Evolutionary conservation across 1,284 basidiomycete genomes (phyloP).

Genomic region (Ganoderma lucidum): DNA sequence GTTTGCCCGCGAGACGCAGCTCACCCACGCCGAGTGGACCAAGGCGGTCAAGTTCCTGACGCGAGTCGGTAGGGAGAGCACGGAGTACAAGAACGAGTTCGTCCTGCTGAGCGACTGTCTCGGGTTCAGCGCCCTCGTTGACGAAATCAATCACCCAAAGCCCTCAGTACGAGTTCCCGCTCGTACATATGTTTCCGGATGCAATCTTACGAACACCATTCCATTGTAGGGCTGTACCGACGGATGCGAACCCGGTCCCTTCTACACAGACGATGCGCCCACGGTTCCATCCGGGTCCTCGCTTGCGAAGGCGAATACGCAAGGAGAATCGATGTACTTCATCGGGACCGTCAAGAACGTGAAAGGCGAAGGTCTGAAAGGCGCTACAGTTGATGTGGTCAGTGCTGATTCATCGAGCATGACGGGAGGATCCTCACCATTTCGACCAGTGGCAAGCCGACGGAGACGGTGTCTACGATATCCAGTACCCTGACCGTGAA

Average conservation of each 20-base stretch:
- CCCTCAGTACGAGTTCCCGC: slow-evolving; percentile 38
- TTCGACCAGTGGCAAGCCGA: slow-evolving; percentile 49
- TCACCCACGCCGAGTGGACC: slow-evolving; percentile 50
- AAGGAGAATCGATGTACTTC: slow-evolving; percentile 48
- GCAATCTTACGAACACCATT: not conserved
- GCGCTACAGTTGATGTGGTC: slow-evolving; percentile 48
- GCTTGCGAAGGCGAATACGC: slow-evolving; percentile 43
- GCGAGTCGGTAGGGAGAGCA: slow-evolving; percentile 48
- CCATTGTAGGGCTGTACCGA: slow-evolving; percentile 45
- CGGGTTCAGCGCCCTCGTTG: slow-evolving; percentile 49
- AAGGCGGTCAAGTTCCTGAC: slow-evolving; percentile 46
- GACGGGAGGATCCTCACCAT: not conserved
- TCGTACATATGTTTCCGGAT: not conserved
- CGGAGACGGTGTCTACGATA: slow-evolving; percentile 50
- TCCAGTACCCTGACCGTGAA: slow-evolving; percentile 46
- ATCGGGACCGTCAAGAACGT: slow-evolving; percentile 45
- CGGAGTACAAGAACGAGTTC: slow-evolving; percentile 51
- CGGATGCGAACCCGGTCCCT: slow-evolving; percentile 50
- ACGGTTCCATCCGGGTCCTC: slow-evolving; percentile 46
- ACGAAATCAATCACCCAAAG: slow-evolving; percentile 49
- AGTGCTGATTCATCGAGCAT: slow-evolving; percentile 14
- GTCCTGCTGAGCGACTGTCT: slow-evolving; percentile 51
- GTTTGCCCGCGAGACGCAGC: slow-evolving; percentile 49
- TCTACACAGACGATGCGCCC: slow-evolving; percentile 48
- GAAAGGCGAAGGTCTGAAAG: slow-evolving; percentile 44